phyloP scores from a whole-genome alignment of 805 yeast genomes.

The Debaryomyces maramus region DNA sequence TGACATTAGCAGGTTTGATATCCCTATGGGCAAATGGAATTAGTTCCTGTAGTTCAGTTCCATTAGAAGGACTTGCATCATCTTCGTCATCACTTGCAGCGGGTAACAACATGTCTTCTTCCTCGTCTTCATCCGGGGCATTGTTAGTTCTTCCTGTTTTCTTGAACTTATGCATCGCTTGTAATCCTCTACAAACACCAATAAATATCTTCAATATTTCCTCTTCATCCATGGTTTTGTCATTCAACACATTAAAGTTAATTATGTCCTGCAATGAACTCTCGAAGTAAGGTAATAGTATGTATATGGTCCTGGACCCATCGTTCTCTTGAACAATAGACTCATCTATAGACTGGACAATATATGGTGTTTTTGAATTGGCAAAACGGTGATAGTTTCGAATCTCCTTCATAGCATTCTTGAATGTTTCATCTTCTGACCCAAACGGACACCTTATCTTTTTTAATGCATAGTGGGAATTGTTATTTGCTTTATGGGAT shows the following conservation, averaged over 20 bases:
- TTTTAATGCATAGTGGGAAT: slow-evolving; percentile 67
- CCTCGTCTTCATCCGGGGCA: slow-evolving; percentile 20
- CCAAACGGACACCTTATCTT: slow-evolving; percentile 89
- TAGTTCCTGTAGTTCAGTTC: slow-evolving; percentile 55
- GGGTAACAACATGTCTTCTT: slow-evolving; percentile 24
- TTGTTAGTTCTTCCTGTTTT: slow-evolving; percentile 12
- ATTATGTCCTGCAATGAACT: slow-evolving; percentile 79
- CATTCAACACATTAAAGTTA: slow-evolving; percentile 59
- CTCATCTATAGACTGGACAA: slow-evolving; percentile 71
- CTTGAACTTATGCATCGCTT: slow-evolving; percentile 70
- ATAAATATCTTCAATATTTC: slow-evolving; percentile 63
- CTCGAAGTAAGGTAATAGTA: slow-evolving; percentile 75
- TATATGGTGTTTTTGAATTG: slow-evolving; percentile 55
- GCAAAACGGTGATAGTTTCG: slow-evolving; percentile 69
- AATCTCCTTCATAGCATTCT: slow-evolving; percentile 72
- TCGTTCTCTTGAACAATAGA: slow-evolving; percentile 69
- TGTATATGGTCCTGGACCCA: slow-evolving; percentile 77
- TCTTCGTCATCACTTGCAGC: slow-evolving; percentile 27
- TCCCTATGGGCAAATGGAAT: slow-evolving; percentile 83
- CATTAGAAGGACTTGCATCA: slow-evolving; percentile 13
- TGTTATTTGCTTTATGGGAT: slow-evolving; percentile 44
- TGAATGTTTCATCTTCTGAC: slow-evolving; percentile 60
- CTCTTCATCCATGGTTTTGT: slow-evolving; percentile 52
- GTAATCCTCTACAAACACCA: slow-evolving; percentile 74
- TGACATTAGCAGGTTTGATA: slow-evolving; percentile 84